These are phyloP conservation scores for Anisodus acutangulus DNA, from an alignment of 257 asterid genomes.

Conservation along the genomic window DNA sequence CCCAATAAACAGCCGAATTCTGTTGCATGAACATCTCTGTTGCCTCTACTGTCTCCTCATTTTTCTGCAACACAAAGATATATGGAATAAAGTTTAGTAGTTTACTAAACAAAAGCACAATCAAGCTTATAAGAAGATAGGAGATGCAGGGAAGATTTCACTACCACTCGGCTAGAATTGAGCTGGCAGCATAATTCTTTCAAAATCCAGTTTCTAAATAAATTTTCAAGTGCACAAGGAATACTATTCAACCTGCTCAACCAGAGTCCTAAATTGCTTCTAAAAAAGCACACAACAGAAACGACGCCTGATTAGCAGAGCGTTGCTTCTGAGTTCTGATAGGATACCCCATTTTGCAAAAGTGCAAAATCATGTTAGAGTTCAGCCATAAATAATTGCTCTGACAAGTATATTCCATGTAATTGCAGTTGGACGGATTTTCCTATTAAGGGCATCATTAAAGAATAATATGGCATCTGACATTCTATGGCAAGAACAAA, in stretches of 20 bases:
- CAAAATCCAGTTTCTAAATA: neutral
- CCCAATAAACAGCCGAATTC: slow-evolving; percentile 5
- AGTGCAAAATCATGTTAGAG: slow-evolving; percentile 20
- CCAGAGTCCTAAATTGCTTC: slow-evolving; percentile 14
- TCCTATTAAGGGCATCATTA: slow-evolving; percentile 62
- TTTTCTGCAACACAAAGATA: slow-evolving; percentile 20
- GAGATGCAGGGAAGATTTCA: too few species aligned
- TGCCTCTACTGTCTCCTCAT: slow-evolving; percentile 13
- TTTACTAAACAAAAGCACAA: neutral
- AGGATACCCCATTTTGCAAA: neutral
- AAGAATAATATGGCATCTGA: slow-evolving; percentile 62
- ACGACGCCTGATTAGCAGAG: neutral
- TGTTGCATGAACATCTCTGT: neutral
- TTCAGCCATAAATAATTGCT: slow-evolving; percentile 61
- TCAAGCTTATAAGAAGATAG: neutral
- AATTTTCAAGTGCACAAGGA: neutral
- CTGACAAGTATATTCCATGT: slow-evolving; percentile 96
- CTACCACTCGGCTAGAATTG: too few species aligned
- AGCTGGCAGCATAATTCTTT: neutral
- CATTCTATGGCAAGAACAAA: slow-evolving; percentile 75
- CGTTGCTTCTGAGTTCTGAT: neutral
- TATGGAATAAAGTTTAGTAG: neutral
- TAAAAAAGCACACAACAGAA: neutral
- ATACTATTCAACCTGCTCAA: neutral
- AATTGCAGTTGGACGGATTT: slow-evolving; percentile 65